Evolutionary conservation across 2,329 filamentous ascomycete genomes (phyloP), one percentile per base, ranked within the genome.

Genomic region (Exserohilum turcica): DNA sequence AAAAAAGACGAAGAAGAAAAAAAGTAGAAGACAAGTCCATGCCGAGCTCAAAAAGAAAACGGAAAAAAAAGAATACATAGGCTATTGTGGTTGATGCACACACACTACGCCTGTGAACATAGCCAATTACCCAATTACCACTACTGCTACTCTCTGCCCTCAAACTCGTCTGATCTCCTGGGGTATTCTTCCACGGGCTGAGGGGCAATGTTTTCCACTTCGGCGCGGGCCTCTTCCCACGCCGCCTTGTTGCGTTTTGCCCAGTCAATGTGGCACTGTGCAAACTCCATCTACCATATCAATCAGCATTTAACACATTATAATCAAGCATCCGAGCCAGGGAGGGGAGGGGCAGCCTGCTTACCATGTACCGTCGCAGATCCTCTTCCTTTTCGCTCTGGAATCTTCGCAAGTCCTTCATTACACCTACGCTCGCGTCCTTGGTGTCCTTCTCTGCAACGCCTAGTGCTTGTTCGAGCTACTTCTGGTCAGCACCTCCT

Each of bases 331-430:
- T 16, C 19, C 1, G 4, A n/a, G 5, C 13, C 6, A 38, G 13
- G 2, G 4, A 28, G 2, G 3, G 21, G 5, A 24, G 10, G 32
- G 18, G 16, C 15, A 19, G 2, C 5, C n/a, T 49, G 48, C 89
- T 78, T 79, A 97, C 94, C 94, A 99, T 99, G 74, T 97, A 97
- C 59, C 90, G 86, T 70, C 87, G 88, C 67, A 99, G 75, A 73
- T 99, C 94, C 44, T 93, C 91, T 77, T 99, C 95, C 76, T 99
- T 99, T 76, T 97, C 92, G 54, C 81, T 82, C 76, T 99, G 95
- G 76, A 99, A 99, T 56, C 94, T 82, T 78, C 92, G 91, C 55
- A 99, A 79, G 71, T 99, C 94, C 66, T 90, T 88, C 64, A 99
- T 76, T 4, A 97, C 91, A 46, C 91, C 95, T 2, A 85, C 81